A percentile compares a stretch with the other conserved stretches of the same genome.
Conservation (phyloP, 495 filamentous ascomycete species). For the Penicillium desertorum region DNA sequence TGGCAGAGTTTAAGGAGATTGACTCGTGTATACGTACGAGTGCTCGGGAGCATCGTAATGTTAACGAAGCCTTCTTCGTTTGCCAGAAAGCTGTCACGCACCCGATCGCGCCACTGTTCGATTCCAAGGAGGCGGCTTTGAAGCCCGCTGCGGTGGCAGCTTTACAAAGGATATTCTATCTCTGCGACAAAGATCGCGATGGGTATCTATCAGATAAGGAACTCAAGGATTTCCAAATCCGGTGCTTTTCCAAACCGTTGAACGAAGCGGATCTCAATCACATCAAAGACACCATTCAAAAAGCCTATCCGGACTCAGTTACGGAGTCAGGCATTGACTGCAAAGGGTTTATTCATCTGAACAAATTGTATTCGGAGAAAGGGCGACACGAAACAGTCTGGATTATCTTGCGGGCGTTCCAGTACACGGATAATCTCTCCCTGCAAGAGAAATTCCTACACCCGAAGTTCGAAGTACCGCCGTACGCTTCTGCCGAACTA, state of each 20-base stretch:
- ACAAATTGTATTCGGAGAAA: slow-evolving; percentile 95
- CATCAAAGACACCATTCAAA: slow-evolving; percentile 81
- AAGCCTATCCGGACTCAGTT: slow-evolving; percentile 60
- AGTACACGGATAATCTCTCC: slow-evolving; percentile 92
- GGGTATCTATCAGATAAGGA: slow-evolving; percentile 90
- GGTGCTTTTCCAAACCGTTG: slow-evolving; percentile 85
- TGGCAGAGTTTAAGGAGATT: slow-evolving; percentile 98
- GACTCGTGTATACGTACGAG: slow-evolving; percentile 96
- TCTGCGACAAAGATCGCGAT: slow-evolving; percentile 95
- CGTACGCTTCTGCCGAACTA: slow-evolving; percentile 86
- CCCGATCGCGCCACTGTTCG: slow-evolving; percentile 92
- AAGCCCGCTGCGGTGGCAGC: slow-evolving; percentile 88
- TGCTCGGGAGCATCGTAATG: slow-evolving; percentile 90
- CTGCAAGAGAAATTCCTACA: slow-evolving; percentile 88
- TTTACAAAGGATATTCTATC: slow-evolving; percentile 85
- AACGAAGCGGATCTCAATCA: slow-evolving; percentile 75
- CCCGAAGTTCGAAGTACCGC: slow-evolving; percentile 90
- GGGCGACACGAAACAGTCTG: slow-evolving; percentile 98
- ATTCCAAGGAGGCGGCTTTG: slow-evolving; percentile 85
- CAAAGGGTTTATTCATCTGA: slow-evolving; percentile 80
- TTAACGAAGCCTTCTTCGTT: slow-evolving; percentile 95
- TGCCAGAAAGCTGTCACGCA: slow-evolving; percentile 99
- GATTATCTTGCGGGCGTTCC: slow-evolving; percentile 92
- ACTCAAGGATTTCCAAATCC: slow-evolving; percentile 83
- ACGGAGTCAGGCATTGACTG: slow-evolving; percentile 74